Base-by-base conservation (phyloP, 768 basidiomycete genomes). In the Hygrocybe punicea region DNA sequence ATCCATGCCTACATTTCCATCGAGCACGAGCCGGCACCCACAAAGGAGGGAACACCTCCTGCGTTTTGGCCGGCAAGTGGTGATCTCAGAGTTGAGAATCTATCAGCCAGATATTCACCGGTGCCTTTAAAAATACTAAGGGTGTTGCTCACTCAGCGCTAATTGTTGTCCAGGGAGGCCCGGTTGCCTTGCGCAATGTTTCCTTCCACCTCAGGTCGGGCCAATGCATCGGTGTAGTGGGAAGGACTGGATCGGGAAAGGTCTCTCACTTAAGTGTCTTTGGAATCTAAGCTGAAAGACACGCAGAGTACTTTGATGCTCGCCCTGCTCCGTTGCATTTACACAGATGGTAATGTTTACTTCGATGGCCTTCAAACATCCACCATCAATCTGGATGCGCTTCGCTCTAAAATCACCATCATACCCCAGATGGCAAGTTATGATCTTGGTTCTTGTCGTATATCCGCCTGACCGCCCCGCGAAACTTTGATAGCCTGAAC, bases 61-160 rank as follows among this genome's bases (percentile, higher is more conserved):
- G 85, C 85, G 1, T 77, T 83, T 57, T 88, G 86, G 86, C 85
- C 86, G 0, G 72, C 80, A 9, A 81, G 79, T 14, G 86, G 86
- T 10, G 71, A 77, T 24, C 72, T 87, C 35, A 66, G 72, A 6
- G 79, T 81, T 3, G 79, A 84, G 53, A 78, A 80, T 16, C 66
- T 86, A 3, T 79, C 76, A 10, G 84, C 84, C 19, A 71, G 73
- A 35, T 86, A 86, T 66, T 80, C 83, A 75, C 79, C 1, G 19
- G 59, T 55, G 46, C 25, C 10, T 47, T 23, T 6, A 40, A 17
- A 9, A 4, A n/a, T n/a, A n/a, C n/a, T n/a, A n/a, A n/a, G n/a
- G n/a, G n/a, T n/a, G n/a, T n/a, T n/a, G n/a, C n/a, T n/a, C n/a
- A n/a, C n/a, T n/a, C n/a, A n/a, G n/a, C n/a, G n/a, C n/a, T n/a